A percentile compares a stretch with the other conserved stretches of the same genome.
phyloP scores from a whole-genome alignment of 805 yeast species.

The Pichia manshurica region DNA sequence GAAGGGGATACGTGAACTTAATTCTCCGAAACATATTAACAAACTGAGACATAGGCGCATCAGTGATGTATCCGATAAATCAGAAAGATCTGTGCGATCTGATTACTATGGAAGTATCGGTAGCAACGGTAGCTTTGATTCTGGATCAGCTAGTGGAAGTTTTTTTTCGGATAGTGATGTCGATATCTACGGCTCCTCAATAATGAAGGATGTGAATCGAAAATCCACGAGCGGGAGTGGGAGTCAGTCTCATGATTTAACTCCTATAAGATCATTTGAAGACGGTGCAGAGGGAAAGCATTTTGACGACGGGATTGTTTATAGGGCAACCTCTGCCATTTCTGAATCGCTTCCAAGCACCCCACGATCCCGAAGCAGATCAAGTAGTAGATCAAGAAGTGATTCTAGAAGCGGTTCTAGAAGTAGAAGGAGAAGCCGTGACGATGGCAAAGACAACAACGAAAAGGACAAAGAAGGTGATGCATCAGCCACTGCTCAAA shows the following conservation, averaged over 20 bases:
- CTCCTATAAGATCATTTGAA: neutral
- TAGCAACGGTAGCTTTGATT: conserved; percentile 7
- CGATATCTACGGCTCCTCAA: conserved; percentile 20
- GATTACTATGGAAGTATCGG: conserved; percentile 4
- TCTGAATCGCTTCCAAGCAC: neutral
- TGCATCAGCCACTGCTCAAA: conserved; percentile 47
- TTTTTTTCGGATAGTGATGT: conserved; percentile 19
- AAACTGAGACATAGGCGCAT: conserved; percentile 15
- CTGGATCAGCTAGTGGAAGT: conserved; percentile 2
- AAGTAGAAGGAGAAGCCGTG: neutral
- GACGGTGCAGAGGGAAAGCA: neutral
- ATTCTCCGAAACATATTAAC: neutral
- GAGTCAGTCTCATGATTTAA: neutral
- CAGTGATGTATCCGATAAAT: conserved; percentile 25
- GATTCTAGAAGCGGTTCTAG: conserved; percentile 17
- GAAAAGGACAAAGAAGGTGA: conserved; percentile 16
- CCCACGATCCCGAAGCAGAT: conserved; percentile 1
- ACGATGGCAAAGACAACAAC: conserved; percentile 1
- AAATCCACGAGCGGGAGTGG: neutral
- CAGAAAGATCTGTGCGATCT: conserved; percentile 11
- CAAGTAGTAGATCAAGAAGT: conserved; percentile 8
- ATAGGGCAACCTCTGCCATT: neutral
- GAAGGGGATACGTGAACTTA: conserved; percentile 9
- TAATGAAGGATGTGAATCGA: conserved; percentile 11
- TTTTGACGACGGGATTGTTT: conserved; percentile 9